Conservation (phyloP, 495 filamentous ascomycete species). For the Lasiosphaeria miniovina region DNA sequence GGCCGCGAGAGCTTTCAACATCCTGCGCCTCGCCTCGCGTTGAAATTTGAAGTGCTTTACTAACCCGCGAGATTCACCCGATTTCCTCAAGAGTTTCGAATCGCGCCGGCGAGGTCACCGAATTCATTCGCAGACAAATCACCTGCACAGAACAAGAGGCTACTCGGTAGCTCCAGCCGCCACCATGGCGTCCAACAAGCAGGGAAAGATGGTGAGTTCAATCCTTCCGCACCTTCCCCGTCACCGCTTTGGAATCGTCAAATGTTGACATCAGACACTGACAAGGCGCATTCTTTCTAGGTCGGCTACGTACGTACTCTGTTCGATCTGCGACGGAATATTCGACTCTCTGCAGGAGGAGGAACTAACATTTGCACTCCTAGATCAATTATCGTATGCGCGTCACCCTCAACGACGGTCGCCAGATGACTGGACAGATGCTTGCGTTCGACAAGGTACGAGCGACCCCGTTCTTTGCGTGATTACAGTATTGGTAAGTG, state of each 20-base stretch:
- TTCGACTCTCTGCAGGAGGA: not conserved
- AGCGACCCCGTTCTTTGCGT: not conserved
- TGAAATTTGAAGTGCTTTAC: constrained; percentile 15
- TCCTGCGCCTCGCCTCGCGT: constrained; percentile 21
- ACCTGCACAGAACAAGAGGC: constrained; percentile 49
- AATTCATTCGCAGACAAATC: constrained; percentile 14
- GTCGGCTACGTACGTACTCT: constrained; percentile 86
- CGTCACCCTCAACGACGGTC: constrained; percentile 90
- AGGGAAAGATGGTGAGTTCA: constrained; percentile 95
- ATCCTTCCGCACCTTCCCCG: constrained; percentile 19
- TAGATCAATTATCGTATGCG: constrained; percentile 99
- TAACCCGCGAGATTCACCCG: constrained; percentile 12
- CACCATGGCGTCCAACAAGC: constrained; percentile 88
- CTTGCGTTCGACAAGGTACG: constrained; percentile 93
- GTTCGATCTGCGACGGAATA: not conserved
- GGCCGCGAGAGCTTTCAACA: too few species aligned
- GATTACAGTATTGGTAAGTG: not conserved
- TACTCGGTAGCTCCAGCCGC: constrained; percentile 62
- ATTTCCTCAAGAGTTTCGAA: constrained; percentile 9
- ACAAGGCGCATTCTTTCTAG: constrained; percentile 60
- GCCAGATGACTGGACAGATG: constrained; percentile 97
- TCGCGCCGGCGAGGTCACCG: constrained; percentile 8
- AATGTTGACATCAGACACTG: constrained; percentile 66
- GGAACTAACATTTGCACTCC: constrained; percentile 31
- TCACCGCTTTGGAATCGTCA: constrained; percentile 37